Base-by-base conservation (phyloP, 75 land plant genomes). In the Isoetes taiwanensis region DNA sequence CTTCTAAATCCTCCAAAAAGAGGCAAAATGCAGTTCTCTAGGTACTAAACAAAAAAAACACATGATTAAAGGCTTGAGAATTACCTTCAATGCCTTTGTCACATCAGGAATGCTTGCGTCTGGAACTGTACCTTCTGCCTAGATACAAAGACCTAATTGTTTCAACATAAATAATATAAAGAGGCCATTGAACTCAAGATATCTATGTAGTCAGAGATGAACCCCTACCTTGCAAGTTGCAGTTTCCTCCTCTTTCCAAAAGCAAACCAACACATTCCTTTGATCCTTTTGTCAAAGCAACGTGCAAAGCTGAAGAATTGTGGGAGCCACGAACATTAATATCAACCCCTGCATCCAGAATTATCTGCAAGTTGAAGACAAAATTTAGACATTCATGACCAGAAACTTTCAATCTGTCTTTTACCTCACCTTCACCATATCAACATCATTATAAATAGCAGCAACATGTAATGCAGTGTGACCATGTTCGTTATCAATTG, bases 221-320 rank as follows among this genome's bases (percentile, higher is more conserved):
- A n/a, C n/a, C n/a, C n/a, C n/a, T n/a, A n/a, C n/a, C 96, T 90
- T 89, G 96, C 58, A 85, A 59, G 52, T 84, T 89, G 58, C 79
- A 89, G 50, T 81, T 63, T 27, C 90, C 90, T 14, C 83, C 96
- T 57, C 86, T 61, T 55, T 81, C 78, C 60, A 89, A 61, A 41
- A 89, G 90, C 54, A 89, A 64, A 6, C 82, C 83, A 40, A 89
- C 90, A 71, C 96, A 89, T 46, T 56, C 62, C 17, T 81, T 81
- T 41, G 96, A 77, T 26, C 96, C 96, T 71, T 87, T 67, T 31
- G 82, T 83, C 64, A 89, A 59, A 14, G 96, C 96, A 57, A 89
- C 86, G 72, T 89, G 90, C 41, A 89, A 79, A 35, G 96, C 86
- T 34, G 73, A 81, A 21, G 80, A 80, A 34, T 81, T 85, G 40